Base-by-base conservation (phyloP, 169 alveolate species). In the Cryptosporidium canis region DNA sequence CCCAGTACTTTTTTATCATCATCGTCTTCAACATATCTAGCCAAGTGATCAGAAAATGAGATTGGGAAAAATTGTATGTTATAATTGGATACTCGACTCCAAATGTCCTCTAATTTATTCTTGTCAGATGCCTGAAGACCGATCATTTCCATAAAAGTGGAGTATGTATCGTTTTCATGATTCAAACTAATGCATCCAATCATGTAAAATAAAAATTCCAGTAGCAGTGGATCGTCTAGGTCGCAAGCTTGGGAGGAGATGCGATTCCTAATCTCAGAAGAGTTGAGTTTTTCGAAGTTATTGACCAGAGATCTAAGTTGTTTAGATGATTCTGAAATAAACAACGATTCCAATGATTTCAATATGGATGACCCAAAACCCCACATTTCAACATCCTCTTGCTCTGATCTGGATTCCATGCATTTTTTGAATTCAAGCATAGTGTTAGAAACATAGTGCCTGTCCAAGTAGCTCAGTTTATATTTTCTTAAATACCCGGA, bases 281-380 rank as follows among this genome's bases (percentile, higher is more conserved):
- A n/a, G 11, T 14, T 43, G 66, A 55, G 12, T 39, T 41, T 43
- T 27, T 37, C 48, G 44, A 56, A 77, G 9, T 27, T 24, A 21
- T 51, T 51, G 21, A 44, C 44, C 16, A 77, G 1, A 29, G 48
- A 55, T n/a, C 70, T 56, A 12, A 77, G 45, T 21, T 77, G 87
- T 43, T 77, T 77, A 21, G 37, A 27, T 58, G 64, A 39, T 61
- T 77, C 87, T 33, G 71, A 58, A 45, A 77, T 39, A 56, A 16
- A 61, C 18, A 77, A 48, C 21, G 56, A 77, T 77, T 77, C 87
- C 3, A 77, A 43, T 6, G 87, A 77, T 61, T 77, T 77, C 9
- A 55, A 61, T 1, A 61, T 43, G 3, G 70, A 31, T 12, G 51
- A 3, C 5, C 7, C 47, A 39, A 77, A 77, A 14, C 39, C 53